A percentile compares a stretch with the other conserved stretches of the same genome.
These are phyloP conservation scores for Rusavskia elegans DNA, from an alignment of 495 filamentous ascomycete species.

Conservation along the genomic window DNA sequence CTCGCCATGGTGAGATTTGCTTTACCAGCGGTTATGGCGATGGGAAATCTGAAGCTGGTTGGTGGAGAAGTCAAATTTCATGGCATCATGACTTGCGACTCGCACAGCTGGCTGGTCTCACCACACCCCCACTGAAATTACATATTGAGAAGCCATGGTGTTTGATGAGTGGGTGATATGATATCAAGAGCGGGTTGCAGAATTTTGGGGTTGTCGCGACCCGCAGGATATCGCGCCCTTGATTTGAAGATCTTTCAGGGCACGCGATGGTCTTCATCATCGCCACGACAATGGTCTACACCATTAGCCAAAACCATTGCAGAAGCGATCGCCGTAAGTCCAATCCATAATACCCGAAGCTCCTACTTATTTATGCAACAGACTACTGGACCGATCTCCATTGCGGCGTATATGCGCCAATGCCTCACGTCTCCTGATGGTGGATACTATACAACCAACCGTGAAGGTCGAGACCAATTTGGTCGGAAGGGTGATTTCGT, in stretches of 20 bases:
- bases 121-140: neutral
- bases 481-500: slow-evolving; percentile 87
- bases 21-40: slow-evolving; percentile 5
- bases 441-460: slow-evolving; percentile 78
- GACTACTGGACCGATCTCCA: slow-evolving; percentile 75
- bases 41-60: neutral
- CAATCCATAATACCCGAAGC: neutral
- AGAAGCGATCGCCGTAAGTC: slow-evolving; percentile 60
- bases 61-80: neutral
- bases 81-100: neutral
- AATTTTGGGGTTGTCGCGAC: neutral
- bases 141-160: no score
- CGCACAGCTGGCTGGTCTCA: neutral
- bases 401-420: slow-evolving; percentile 95
- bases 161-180: neutral
- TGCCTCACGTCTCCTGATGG: slow-evolving; percentile 82
- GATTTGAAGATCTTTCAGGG: neutral
- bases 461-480: slow-evolving; percentile 61
- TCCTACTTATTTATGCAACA: slow-evolving; percentile 12
- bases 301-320: slow-evolving; percentile 73
- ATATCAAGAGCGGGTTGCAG: neutral
- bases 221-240: neutral
- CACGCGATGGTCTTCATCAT: slow-evolving; percentile 7
- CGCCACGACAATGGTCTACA: slow-evolving; percentile 56
- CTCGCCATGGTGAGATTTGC: slow-evolving; percentile 35